Conservation (phyloP, 345 rosid genomes). For the Eucalyptus marginata region DNA sequence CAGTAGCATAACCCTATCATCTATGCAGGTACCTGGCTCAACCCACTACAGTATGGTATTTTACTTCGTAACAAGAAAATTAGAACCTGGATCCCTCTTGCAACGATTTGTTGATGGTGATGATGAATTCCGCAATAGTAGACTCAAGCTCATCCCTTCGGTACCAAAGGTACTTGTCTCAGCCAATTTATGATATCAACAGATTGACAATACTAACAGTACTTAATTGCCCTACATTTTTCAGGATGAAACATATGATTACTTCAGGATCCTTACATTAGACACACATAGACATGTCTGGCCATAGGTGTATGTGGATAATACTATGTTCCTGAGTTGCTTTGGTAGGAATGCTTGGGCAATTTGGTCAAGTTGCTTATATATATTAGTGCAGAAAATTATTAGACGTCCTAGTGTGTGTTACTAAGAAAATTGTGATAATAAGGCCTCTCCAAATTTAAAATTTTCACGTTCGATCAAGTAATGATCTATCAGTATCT, state of each 20-base stretch:
- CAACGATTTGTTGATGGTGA: constrained; percentile 97
- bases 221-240: neutral
- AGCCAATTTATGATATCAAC: neutral
- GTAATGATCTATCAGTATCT: neutral
- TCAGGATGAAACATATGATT: neutral
- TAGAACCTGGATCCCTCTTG: constrained; percentile 71
- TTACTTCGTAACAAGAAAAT: constrained; percentile 64
- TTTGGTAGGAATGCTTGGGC: neutral
- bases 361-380: neutral
- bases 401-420: neutral
- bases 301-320: neutral
- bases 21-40: constrained; percentile 78
- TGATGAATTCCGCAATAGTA: constrained; percentile 94
- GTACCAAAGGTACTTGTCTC: constrained; percentile 70
- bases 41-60: constrained; percentile 97
- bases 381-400: neutral
- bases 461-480: neutral
- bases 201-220: neutral
- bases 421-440: neutral
- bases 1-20: neutral
- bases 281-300: neutral
- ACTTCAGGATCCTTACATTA: neutral
- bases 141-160: constrained; percentile 90
- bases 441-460: neutral
- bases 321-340: neutral